These are phyloP conservation scores for Penicillium argentinense DNA, from an alignment of 495 filamentous ascomycete species.

Conservation along the genomic window DNA sequence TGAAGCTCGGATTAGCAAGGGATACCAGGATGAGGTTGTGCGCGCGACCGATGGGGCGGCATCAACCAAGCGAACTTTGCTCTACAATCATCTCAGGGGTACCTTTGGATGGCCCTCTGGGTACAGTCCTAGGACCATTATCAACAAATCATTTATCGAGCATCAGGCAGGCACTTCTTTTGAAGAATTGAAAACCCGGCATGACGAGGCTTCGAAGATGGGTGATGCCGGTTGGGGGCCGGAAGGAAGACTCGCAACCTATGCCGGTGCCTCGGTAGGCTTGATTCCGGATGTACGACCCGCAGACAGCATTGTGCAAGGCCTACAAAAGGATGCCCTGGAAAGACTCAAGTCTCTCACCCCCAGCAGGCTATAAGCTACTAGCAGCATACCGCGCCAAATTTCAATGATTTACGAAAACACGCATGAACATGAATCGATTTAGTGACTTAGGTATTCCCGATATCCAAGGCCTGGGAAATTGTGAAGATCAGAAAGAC, in stretches of 20 bases:
- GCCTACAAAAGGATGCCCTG: constrained; percentile 10
- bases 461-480: too few relatives aligned
- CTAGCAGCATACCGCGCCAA: too few relatives aligned
- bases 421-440: too few relatives aligned
- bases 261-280: constrained; percentile 59
- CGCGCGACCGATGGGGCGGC: constrained; percentile 61
- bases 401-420: too few relatives aligned
- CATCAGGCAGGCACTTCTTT: constrained; percentile 52
- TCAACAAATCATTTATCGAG: constrained; percentile 63
- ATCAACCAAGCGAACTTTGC: constrained; percentile 61
- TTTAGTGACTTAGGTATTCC: too few relatives aligned
- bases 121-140: constrained; percentile 62
- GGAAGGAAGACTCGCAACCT: constrained; percentile 67
- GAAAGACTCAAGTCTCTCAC: constrained; percentile 7
- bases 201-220: constrained; percentile 53
- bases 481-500: too few relatives aligned
- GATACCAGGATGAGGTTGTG: constrained; percentile 61
- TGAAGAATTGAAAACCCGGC: constrained; percentile 58
- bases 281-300: constrained; percentile 45
- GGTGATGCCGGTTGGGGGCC: constrained; percentile 64
- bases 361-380: not conserved
- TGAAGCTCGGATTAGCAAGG: constrained; percentile 61
- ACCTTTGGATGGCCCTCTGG: constrained; percentile 65
- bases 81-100: constrained; percentile 71
- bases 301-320: constrained; percentile 43